Conservation (phyloP, 2,329 filamentous ascomycete genomes). For the Chrysoporthe austroafricana region DNA sequence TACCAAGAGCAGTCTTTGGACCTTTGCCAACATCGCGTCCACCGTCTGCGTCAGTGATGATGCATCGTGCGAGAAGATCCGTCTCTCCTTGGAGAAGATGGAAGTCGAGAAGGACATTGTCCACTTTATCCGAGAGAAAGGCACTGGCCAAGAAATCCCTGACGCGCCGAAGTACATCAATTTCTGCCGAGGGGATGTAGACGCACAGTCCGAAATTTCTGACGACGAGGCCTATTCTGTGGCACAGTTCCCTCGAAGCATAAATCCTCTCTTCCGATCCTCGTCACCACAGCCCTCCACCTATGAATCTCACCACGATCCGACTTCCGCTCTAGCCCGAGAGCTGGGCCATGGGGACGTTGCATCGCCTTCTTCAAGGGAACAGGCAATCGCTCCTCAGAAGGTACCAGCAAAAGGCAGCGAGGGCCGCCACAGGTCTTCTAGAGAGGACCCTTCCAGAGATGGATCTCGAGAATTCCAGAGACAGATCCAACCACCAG, state of each 20-base stretch:
- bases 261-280: constrained; percentile 94
- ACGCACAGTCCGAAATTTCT: constrained; percentile 79
- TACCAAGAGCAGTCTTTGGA: constrained; percentile 97
- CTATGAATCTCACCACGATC: constrained; percentile 90
- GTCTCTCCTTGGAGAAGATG: constrained; percentile 89
- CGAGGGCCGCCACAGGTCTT: constrained; percentile 16
- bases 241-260: constrained; percentile 91
- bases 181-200: constrained; percentile 89
- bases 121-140: constrained; percentile 82
- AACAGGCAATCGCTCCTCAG: constrained; percentile 57
- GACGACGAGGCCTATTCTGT: constrained; percentile 92
- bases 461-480: constrained; percentile 19
- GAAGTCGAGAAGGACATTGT: constrained; percentile 96
- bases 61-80: constrained; percentile 93
- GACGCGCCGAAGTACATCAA: constrained; percentile 98
- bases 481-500: constrained; percentile 21
- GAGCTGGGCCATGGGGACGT: constrained; percentile 66
- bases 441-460: constrained; percentile 20
- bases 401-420: constrained; percentile 40
- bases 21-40: constrained; percentile 94
- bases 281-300: constrained; percentile 94
- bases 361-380: constrained; percentile 49
- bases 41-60: constrained; percentile 98
- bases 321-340: constrained; percentile 71
- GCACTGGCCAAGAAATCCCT: constrained; percentile 96